These are phyloP conservation scores for Rhizoclosmatium sp. DNA, from an alignment of 192 early-diverging fungal genomes.

Conservation along the genomic window DNA sequence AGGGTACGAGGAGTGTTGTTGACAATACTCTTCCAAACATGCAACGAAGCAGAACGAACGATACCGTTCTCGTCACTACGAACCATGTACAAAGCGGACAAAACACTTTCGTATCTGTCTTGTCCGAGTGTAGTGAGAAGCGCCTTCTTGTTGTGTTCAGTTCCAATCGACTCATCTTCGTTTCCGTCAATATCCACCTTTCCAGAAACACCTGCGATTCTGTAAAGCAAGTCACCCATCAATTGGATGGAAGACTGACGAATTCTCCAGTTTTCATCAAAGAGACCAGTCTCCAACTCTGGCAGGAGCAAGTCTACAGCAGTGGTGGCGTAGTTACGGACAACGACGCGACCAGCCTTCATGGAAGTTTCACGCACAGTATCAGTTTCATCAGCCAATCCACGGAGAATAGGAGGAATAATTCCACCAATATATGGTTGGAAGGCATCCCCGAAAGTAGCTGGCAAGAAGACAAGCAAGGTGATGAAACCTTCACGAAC, in stretches of 20 bases:
- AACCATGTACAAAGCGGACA: slow-evolving; percentile 92
- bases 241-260: slow-evolving; percentile 93
- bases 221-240: slow-evolving; percentile 92
- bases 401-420: slow-evolving; percentile 87
- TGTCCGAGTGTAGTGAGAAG: slow-evolving; percentile 84
- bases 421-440: slow-evolving; percentile 87
- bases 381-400: slow-evolving; percentile 96
- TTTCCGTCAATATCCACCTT: slow-evolving; percentile 66
- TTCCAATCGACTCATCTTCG: slow-evolving; percentile 66
- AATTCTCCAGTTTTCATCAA: slow-evolving; percentile 95
- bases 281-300: slow-evolving; percentile 87
- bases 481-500: slow-evolving; percentile 98
- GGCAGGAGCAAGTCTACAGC: slow-evolving; percentile 91
- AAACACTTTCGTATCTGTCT: slow-evolving; percentile 83
- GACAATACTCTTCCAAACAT: slow-evolving; percentile 96
- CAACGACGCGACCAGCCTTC: slow-evolving; percentile 92
- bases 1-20: slow-evolving; percentile 96
- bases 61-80: slow-evolving; percentile 80
- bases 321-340: slow-evolving; percentile 86
- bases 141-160: slow-evolving; percentile 72
- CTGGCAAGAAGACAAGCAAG: slow-evolving; percentile 93
- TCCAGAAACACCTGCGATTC: slow-evolving; percentile 86
- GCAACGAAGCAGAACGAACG: slow-evolving; percentile 87
- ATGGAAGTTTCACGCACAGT: slow-evolving; percentile 91
- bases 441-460: slow-evolving; percentile 93